Evolutionary conservation across 1,284 basidiomycete genomes (phyloP), one percentile per base, ranked within the genome.

Genomic region (Ceratobasidium sp.): DNA sequence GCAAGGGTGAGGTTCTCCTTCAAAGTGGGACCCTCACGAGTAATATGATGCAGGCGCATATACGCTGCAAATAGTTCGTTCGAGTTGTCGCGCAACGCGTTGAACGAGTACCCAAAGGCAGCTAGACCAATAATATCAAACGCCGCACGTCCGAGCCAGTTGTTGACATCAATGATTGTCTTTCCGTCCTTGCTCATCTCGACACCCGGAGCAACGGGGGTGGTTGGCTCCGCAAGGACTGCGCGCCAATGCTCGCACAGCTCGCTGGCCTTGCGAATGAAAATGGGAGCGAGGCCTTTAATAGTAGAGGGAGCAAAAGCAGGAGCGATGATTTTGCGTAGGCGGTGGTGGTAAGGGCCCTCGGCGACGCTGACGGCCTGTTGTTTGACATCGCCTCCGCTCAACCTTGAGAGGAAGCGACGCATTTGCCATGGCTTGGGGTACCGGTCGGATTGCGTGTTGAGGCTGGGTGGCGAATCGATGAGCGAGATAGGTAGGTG

Each of bases 101-200:
- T 55, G 43, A 76, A 75, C 47, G 70, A 38, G 59, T 75, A 72
- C 38, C 71, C 77, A 63, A 75, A 73, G 83, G 89, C 89, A 21
- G 91, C 89, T 52, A 89, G 82, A 5, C 90, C 90, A 71, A 94
- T 91, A 50, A 90, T 85, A 76, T 92, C 91, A 16, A 93, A 83
- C 0, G 90, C 90, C 8, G 89, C 86, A 41, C 87, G 85, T 1
- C 84, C 86, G 9, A 92, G 84, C 85, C 87, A 90, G 21, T 82
- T 78, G 69, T 90, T 81, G 18, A 87, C 86, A 75, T 93, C 90
- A 49, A 91, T 82, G 32, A 79, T 78, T 74, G 69, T 77, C 18
- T 72, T 47, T 21, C 58, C 38, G 13, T 71, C 61, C 14, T 59
- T 54, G 32, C 57, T 63, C 41, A 70, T 32, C 32, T 72, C 71